Evolutionary conservation across 495 filamentous ascomycete genomes (phyloP), one percentile per base, ranked within the genome.

Genomic region (Bathelium albidoporum): DNA sequence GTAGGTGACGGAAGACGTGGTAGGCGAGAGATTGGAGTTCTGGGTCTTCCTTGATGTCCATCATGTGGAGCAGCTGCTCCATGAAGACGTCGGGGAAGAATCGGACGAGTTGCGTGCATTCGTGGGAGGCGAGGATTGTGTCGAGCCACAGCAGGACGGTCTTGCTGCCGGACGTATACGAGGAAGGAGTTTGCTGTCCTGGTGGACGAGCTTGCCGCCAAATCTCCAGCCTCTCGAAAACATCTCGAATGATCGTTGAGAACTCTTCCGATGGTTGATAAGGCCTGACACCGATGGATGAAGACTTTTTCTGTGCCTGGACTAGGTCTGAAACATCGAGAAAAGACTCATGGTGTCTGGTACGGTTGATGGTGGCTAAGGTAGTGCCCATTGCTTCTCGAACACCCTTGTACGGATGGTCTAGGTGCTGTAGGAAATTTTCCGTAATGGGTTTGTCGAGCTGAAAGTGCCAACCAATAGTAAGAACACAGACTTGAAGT

Each of bases 41-140:
- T 3, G 89, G 91, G 70, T 99, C 94, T 75, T 99, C 94, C 74
- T 96, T 97, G 66, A 99, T 89, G 73, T 99, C 94, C 94, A 99
- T 99, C 94, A 99, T 99, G 76, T 97, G 91, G 53, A 99, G 77
- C 58, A 97, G 83, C 73, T 96, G 87, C 44, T 90, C 89, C 65
- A 95, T 91, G 67, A 97, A 91, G 9, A 89, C 80, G 59, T 89
- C 81, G 1, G 90, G 89, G 79, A 97, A 96, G 83, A 96, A 97
- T 1, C 88, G 83, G 10, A 94, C 84, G 12, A 97, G 83, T 68
- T 93, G 88, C 0, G 86, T 95, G 76, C 94, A 99, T 72, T 99
- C 95, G 65, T 91, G 87, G 0, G 89, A 93, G 1, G 89, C 89
- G 2, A 99, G 80, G 28, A 90, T 95, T 36, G 85, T 87, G 74